Conservation (phyloP, 169 alveolate species). For the Plasmodium berghei region DNA sequence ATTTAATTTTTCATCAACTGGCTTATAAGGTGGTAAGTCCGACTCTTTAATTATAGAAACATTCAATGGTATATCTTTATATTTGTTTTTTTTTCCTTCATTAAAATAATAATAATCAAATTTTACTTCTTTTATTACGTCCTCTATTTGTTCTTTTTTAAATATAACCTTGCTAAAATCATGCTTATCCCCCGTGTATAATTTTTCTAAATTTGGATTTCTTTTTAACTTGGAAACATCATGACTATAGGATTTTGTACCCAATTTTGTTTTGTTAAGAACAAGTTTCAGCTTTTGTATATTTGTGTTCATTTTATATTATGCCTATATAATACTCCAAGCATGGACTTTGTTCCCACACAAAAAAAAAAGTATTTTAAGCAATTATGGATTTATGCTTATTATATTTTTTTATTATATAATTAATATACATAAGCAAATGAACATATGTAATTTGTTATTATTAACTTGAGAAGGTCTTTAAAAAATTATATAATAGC, state of each 20-base stretch:
- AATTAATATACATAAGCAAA: too few relatives aligned
- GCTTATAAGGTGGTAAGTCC: constrained; percentile 79
- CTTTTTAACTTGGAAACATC: constrained; percentile 28
- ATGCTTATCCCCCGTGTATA: constrained; percentile 77
- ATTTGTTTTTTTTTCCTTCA: constrained; percentile 81
- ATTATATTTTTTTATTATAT: too few relatives aligned
- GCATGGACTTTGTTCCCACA: not conserved
- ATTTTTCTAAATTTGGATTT: constrained; percentile 56
- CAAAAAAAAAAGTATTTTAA: not conserved
- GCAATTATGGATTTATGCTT: too few relatives aligned
- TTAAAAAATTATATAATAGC: too few relatives aligned
- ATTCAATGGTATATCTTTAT: constrained; percentile 85
- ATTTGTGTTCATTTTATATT: constrained; percentile 52
- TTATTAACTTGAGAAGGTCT: too few relatives aligned
- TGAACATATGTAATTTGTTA: too few relatives aligned
- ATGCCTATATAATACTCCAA: too few relatives aligned
- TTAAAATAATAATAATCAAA: constrained; percentile 88
- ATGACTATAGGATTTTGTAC: constrained; percentile 19
- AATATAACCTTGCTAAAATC: constrained; percentile 80
- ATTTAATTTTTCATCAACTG: constrained; percentile 82
- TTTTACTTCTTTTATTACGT: constrained; percentile 85
- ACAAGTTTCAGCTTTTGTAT: constrained; percentile 8
- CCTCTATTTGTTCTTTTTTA: constrained; percentile 84
- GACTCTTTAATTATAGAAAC: constrained; percentile 79
- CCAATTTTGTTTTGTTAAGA: constrained; percentile 17